Conservation (phyloP, 768 basidiomycete species). For the Podaxis rugospora region DNA sequence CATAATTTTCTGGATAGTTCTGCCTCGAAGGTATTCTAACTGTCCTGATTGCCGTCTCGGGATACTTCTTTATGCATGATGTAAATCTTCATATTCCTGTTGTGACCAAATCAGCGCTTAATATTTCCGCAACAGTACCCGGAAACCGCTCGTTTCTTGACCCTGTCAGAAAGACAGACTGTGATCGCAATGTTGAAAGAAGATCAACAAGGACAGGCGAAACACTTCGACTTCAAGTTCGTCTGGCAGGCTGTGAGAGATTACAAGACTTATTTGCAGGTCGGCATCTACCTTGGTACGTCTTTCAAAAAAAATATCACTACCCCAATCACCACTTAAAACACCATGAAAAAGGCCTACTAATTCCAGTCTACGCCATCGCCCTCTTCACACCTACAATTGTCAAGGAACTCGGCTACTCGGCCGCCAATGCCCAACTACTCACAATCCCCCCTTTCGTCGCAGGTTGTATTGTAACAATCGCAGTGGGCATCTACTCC, state of each 20-base stretch:
- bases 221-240: slow-evolving; percentile 39
- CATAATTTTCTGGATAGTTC: slow-evolving; percentile 25
- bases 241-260: slow-evolving; percentile 46
- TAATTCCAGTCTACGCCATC: slow-evolving; percentile 40
- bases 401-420: slow-evolving; percentile 40
- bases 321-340: neutral
- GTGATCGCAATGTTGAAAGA: slow-evolving; percentile 38
- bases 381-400: slow-evolving; percentile 50
- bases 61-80: slow-evolving; percentile 54
- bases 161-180: slow-evolving; percentile 33
- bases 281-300: slow-evolving; percentile 38
- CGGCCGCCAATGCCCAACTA: slow-evolving; percentile 45
- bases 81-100: slow-evolving; percentile 21
- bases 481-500: slow-evolving; percentile 36
- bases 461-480: slow-evolving; percentile 40
- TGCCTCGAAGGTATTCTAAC: slow-evolving; percentile 43
- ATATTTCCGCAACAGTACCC: slow-evolving; percentile 35
- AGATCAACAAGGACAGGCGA: slow-evolving; percentile 40
- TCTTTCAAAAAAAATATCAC: neutral
- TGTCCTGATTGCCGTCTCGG: slow-evolving; percentile 32
- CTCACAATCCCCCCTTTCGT: slow-evolving; percentile 49
- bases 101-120: neutral
- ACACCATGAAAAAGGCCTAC: slow-evolving; percentile 21
- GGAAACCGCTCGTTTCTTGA: slow-evolving; percentile 54
- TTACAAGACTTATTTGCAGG: slow-evolving; percentile 38